Evolutionary conservation across 768 basidiomycete genomes (phyloP), one percentile per base, ranked within the genome.

Genomic region (Boletus reticuloceps): DNA sequence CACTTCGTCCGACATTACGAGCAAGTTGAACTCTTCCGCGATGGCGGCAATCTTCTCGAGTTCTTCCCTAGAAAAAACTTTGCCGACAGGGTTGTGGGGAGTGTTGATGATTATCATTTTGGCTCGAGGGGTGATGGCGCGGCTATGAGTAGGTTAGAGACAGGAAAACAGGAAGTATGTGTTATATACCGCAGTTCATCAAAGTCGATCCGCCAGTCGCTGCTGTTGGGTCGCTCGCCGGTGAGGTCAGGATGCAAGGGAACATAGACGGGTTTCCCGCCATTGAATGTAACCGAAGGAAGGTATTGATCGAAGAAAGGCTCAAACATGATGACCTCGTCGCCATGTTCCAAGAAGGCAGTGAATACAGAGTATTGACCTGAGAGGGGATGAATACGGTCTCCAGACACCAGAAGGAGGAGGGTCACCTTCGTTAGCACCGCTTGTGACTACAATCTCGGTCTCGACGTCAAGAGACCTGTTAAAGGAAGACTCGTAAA

Each of bases 271-370:
- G 95, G 94, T 58, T 83, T 85, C 43, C 94, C 96, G 31, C 91
- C 91, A 64, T 96, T 94, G 82, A 98, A 97, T 29, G 88, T 89
- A 50, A 96, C 88, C 7, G 91, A 92, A 22, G 94, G 89, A 49
- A 94, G 80, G 70, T 94, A 96, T 70, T 98, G 95, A 67, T 98
- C 95, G 67, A 97, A 98, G 79, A 93, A 97, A 2, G 95, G 96
- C 73, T 98, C 97, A 66, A 98, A 95, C 83, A 98, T 87, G 72
- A 99, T 96, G 59, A 98, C 96, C 71, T 99, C 97, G 65, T 98
- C 97, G 5, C 89, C 96, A 37, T 82, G 79, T 58, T 98, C 88
- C 38, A 97, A 73, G 75, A 96, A 98, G 0, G 97, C 97, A 12
- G 86, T 83, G 63, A 96, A 91, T 49, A 94, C 91, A 48, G 95